Evolutionary conservation across 116 monocot species (phyloP).

Genomic region (Thalassia testudinum): DNA sequence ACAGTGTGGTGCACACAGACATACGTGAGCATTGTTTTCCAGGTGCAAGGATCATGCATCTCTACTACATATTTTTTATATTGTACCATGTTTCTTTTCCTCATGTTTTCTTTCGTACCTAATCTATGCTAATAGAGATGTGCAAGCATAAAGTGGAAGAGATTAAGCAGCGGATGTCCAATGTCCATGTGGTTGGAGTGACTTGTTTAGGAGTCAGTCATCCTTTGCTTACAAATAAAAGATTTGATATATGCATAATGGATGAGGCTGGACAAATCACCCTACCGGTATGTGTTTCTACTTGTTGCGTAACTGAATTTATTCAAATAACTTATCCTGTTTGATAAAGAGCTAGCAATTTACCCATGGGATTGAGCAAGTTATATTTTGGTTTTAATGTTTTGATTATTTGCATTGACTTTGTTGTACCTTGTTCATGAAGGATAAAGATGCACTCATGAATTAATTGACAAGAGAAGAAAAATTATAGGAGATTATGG

Average conservation of each 20-base stretch:
- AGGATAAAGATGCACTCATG: too few relatives aligned
- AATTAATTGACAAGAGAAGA: too few relatives aligned
- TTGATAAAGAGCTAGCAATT: too few relatives aligned
- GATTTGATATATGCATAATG: slow-evolving; percentile 91
- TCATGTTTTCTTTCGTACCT: background rate
- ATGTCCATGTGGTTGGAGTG: slow-evolving; percentile 73
- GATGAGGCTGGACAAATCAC: slow-evolving; percentile 97
- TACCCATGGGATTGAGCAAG: too few relatives aligned
- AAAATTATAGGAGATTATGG: too few relatives aligned
- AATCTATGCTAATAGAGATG: slow-evolving; percentile 9
- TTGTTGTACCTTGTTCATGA: too few relatives aligned
- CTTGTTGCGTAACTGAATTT: too few relatives aligned
- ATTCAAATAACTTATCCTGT: too few relatives aligned
- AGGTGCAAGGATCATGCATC: slow-evolving; percentile 17
- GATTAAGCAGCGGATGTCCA: slow-evolving; percentile 59
- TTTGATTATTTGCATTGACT: too few relatives aligned
- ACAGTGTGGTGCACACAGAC: slow-evolving; percentile 64
- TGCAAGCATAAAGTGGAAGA: slow-evolving; percentile 36
- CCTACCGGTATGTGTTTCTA: slow-evolving; percentile 46
- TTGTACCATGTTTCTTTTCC: slow-evolving; percentile 1
- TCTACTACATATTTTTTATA: background rate
- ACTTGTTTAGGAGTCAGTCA: slow-evolving; percentile 89
- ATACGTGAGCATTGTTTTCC: slow-evolving; percentile 56
- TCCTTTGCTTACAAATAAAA: slow-evolving; percentile 76
- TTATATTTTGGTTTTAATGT: too few relatives aligned